phyloP scores from a whole-genome alignment of 2,329 filamentous ascomycete genomes.

The Aspergillus hiratsukae region DNA sequence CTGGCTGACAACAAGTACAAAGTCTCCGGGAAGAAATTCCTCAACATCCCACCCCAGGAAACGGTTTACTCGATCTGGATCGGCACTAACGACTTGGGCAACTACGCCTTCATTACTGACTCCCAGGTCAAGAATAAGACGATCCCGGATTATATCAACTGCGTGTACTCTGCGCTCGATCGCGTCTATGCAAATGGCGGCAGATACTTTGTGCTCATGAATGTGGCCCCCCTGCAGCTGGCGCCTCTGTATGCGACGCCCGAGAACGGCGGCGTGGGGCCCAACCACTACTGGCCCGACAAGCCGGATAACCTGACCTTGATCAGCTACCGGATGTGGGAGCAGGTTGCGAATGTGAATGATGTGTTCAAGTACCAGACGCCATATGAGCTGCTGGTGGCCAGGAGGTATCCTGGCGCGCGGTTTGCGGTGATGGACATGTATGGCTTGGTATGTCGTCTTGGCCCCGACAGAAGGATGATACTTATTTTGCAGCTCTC shows the following conservation, averaged over 20 bases:
- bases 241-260: slow-evolving; percentile 60
- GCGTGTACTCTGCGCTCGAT: slow-evolving; percentile 62
- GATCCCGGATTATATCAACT: slow-evolving; percentile 62
- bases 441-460: slow-evolving; percentile 50
- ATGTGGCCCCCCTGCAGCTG: slow-evolving; percentile 63
- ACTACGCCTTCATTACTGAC: slow-evolving; percentile 61
- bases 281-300: slow-evolving; percentile 45
- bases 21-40: slow-evolving; percentile 21
- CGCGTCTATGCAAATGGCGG: slow-evolving; percentile 62
- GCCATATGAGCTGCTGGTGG: slow-evolving; percentile 42
- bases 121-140: slow-evolving; percentile 56
- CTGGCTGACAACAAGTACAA: slow-evolving; percentile 24
- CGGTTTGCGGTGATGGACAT: slow-evolving; percentile 64
- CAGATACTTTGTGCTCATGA: slow-evolving; percentile 68
- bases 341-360: slow-evolving; percentile 50
- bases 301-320: slow-evolving; percentile 49
- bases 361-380: slow-evolving; percentile 50
- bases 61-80: slow-evolving; percentile 77
- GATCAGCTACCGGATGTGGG: slow-evolving; percentile 49
- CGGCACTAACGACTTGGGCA: slow-evolving; percentile 74
- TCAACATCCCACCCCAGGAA: slow-evolving; percentile 48
- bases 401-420: slow-evolving; percentile 48
- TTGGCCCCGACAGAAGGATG: not conserved
- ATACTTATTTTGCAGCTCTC: slow-evolving; percentile 7
- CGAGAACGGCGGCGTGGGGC: slow-evolving; percentile 40